phyloP scores from a whole-genome alignment of 192 early-diverging fungal species.

The Diversispora epigaea region DNA sequence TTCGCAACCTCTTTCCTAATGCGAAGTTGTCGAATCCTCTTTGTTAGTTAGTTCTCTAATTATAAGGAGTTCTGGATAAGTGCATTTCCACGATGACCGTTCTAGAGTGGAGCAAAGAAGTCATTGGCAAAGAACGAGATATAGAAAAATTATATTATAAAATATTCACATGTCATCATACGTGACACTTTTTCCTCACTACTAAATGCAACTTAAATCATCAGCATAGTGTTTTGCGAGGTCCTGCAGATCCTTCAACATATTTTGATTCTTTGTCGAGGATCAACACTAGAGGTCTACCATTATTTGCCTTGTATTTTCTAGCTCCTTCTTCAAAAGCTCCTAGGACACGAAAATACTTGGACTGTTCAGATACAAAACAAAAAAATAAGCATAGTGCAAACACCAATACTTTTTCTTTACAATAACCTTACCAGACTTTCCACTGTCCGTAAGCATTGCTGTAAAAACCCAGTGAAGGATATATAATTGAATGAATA shows the following conservation, averaged over 20 bases:
- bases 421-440: conserved; percentile 20
- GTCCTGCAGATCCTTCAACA: conserved; percentile 22
- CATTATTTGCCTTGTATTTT: conserved; percentile 25
- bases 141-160: conserved; percentile 17
- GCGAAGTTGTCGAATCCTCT: conserved; percentile 20
- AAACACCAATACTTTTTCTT: conserved; percentile 26
- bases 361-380: conserved; percentile 13
- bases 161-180: conserved; percentile 28
- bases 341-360: not conserved
- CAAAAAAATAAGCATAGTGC: conserved; percentile 12
- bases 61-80: not conserved
- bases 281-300: conserved; percentile 27
- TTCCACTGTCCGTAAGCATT: not conserved
- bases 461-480: not conserved
- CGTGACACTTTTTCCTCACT: conserved; percentile 11
- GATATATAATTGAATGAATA: not conserved
- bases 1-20: conserved; percentile 12
- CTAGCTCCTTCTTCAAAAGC: conserved; percentile 15
- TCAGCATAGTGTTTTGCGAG: conserved; percentile 24
- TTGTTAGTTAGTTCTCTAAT: conserved; percentile 25
- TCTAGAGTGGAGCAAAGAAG: conserved; percentile 28
- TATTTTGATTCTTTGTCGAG: conserved; percentile 6
- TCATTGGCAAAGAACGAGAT: conserved; percentile 21
- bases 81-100: conserved; percentile 24
- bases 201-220: conserved; percentile 15